A percentile compares a stretch with the other conserved stretches of the same genome.
Evolutionary conservation across 768 basidiomycete genomes (phyloP).

Genomic region (Mycena galericulata): DNA sequence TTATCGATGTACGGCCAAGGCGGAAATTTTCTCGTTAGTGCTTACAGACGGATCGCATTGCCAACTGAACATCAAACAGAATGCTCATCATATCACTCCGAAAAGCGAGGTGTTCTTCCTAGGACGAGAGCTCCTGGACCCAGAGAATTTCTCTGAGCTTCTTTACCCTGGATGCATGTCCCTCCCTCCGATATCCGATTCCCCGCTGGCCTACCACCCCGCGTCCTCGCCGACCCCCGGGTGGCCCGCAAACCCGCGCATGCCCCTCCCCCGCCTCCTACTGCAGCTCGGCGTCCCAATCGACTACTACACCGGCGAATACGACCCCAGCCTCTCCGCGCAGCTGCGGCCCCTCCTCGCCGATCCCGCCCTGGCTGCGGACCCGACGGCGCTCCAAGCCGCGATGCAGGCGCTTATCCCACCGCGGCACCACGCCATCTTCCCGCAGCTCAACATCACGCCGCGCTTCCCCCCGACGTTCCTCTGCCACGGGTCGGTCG

Average conservation of each 20-base stretch:
- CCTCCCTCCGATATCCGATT: constrained; percentile 49
- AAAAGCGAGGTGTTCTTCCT: constrained; percentile 66
- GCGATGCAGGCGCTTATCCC: constrained; percentile 45
- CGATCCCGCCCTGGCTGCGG: not conserved
- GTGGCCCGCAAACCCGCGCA: constrained; percentile 72
- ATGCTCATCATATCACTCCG: constrained; percentile 59
- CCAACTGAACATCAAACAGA: not conserved
- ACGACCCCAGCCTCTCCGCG: constrained; percentile 61
- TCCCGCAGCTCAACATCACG: constrained; percentile 61
- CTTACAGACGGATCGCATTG: not conserved
- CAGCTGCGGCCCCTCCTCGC: constrained; percentile 48
- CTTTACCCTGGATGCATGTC: constrained; percentile 55
- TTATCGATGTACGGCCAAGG: constrained; percentile 74
- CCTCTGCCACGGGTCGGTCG: constrained; percentile 62
- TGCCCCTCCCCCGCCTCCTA: constrained; percentile 67
- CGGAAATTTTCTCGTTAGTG: constrained; percentile 65
- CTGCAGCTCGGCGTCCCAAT: constrained; percentile 68
- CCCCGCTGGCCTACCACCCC: constrained; percentile 60
- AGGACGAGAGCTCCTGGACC: constrained; percentile 67
- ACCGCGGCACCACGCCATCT: constrained; percentile 48
- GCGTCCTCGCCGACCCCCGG: constrained; percentile 61
- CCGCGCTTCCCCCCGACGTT: constrained; percentile 61
- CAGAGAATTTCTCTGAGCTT: constrained; percentile 57
- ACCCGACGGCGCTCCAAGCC: constrained; percentile 23
- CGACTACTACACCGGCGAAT: constrained; percentile 69